phyloP scores from a whole-genome alignment of 805 yeast genomes.

The Metschnikowia bowlesiae region DNA sequence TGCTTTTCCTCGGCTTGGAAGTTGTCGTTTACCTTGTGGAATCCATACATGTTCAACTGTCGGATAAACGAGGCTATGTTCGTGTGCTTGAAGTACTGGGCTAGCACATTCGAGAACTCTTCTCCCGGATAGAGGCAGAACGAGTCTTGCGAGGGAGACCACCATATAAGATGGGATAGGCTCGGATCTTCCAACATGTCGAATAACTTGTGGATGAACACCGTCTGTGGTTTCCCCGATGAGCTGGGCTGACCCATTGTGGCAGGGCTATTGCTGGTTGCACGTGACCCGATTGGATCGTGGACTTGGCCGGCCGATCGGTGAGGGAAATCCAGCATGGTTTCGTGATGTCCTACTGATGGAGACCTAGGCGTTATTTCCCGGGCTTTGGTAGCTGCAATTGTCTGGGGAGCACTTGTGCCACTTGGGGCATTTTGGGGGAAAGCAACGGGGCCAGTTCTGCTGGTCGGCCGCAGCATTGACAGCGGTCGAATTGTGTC shows the following conservation, averaged over 20 bases:
- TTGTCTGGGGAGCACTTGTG: neutral
- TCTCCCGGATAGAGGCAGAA: conserved; percentile 83
- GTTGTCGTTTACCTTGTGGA: conserved; percentile 41
- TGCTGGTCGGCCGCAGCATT: conserved; percentile 4
- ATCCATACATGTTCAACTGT: conserved; percentile 44
- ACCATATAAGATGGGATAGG: conserved; percentile 75
- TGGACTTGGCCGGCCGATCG: conserved; percentile 1
- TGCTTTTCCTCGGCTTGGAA: conserved; percentile 25
- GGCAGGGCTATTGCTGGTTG: conserved; percentile 10
- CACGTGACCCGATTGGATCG: conserved; percentile 3
- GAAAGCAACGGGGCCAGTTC: conserved; percentile 1
- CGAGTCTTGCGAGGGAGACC: conserved; percentile 68
- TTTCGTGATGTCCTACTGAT: conserved; percentile 1
- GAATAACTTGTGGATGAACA: conserved; percentile 83
- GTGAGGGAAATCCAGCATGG: neutral
- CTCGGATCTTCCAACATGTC: conserved; percentile 80
- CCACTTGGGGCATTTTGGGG: conserved; percentile 1
- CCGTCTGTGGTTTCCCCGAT: conserved; percentile 36
- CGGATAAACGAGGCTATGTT: conserved; percentile 42
- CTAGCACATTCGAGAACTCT: conserved; percentile 72
- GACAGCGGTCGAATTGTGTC: neutral
- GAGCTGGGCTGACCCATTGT: conserved; percentile 5
- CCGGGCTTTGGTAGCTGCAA: neutral
- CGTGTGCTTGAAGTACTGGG: conserved; percentile 48
- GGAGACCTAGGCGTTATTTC: conserved; percentile 3